Base-by-base conservation (phyloP, 371 early-diverging fungal genomes). In the Mycotypha africana region DNA sequence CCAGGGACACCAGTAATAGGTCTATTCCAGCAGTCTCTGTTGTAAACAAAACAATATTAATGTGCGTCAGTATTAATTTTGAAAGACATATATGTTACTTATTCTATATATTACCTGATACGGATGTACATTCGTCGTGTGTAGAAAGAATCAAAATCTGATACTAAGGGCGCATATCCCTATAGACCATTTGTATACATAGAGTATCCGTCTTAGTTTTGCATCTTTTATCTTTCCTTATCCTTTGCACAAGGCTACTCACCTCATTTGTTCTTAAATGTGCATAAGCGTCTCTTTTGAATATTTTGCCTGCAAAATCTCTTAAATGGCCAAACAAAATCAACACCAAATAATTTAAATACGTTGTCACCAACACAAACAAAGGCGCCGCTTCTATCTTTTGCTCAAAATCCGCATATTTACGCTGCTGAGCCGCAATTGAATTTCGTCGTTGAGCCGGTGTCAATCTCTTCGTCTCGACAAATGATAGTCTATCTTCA, bases 131-230 rank as follows among this genome's bases (percentile, higher is more conserved):
- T 74, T 42, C 95, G 85, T 47, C 99, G 79, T 43, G 89, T 91
- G 79, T 93, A 99, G 70, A 99, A 95, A 51, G 93, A 94, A 59
- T 99, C 94, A 77, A 98, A 92, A 61, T 94, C 93, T 41, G 93
- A 84, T 44, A 91, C 85, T 53, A 95, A 56, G 51, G 98, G 90
- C 17, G 97, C 94, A 73, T 85, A 84, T 16, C 93, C 90, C 84
- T 84, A 23, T 38, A 10, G 0, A 16, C 34, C 34, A 34, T 34
- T 7, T 3, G 6, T 16, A 38, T 19, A 19, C 22, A 46, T 21
- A 38, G 11, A 9, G 15, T 33, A 11, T 33, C 34, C 15, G 15
- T 5, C n/a, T 33, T 33, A 4, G 5, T 33, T 33, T 33, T 33
- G 4, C n/a, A 15, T 33, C 15, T n/a, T 4, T 33, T n/a, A n/a